A percentile compares a stretch with the other conserved stretches of the same genome.
Evolutionary conservation across 2,329 filamentous ascomycete genomes (phyloP).

Genomic region (Capronia coronata): DNA sequence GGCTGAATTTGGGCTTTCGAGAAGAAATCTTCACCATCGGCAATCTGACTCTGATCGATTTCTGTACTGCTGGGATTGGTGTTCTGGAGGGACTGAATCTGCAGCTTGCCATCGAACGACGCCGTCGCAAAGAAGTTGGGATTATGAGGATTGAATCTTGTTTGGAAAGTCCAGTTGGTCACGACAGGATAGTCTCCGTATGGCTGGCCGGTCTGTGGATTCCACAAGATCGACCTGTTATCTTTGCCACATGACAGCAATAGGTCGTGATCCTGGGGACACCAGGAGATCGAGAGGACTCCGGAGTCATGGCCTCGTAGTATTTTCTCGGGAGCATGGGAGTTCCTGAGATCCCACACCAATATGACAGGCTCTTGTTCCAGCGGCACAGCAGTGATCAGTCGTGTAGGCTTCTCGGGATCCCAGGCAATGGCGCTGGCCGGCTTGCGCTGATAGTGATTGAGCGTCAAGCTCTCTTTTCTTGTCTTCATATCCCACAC

Average conservation of each 20-base stretch:
- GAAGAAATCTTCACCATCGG: conserved; percentile 95
- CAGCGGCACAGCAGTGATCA: conserved; percentile 84
- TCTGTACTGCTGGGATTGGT: conserved; percentile 73
- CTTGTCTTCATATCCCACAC: conserved; percentile 98
- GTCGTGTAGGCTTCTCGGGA: conserved; percentile 78
- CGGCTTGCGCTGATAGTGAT: conserved; percentile 79
- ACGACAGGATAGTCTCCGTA: conserved; percentile 93
- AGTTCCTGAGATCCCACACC: conserved; percentile 93
- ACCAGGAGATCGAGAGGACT: conserved; percentile 92
- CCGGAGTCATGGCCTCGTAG: conserved; percentile 91
- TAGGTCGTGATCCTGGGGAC: conserved; percentile 78
- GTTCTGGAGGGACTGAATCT: conserved; percentile 87
- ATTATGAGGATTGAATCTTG: conserved; percentile 87
- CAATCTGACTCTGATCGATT: conserved; percentile 56
- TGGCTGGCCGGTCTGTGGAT: conserved; percentile 79
- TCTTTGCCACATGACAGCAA: conserved; percentile 93
- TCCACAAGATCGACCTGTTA: conserved; percentile 93
- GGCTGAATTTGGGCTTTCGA: conserved; percentile 86
- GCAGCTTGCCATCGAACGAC: conserved; percentile 94
- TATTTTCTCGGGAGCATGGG: conserved; percentile 80
- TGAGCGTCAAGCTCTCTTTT: conserved; percentile 92
- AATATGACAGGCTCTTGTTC: conserved; percentile 83
- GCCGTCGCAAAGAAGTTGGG: conserved; percentile 88
- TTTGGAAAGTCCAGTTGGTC: conserved; percentile 99
- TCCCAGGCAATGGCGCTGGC: conserved; percentile 98